Base-by-base conservation (phyloP, 2,329 filamentous ascomycete species). In the Cladorrhinum sp. region DNA sequence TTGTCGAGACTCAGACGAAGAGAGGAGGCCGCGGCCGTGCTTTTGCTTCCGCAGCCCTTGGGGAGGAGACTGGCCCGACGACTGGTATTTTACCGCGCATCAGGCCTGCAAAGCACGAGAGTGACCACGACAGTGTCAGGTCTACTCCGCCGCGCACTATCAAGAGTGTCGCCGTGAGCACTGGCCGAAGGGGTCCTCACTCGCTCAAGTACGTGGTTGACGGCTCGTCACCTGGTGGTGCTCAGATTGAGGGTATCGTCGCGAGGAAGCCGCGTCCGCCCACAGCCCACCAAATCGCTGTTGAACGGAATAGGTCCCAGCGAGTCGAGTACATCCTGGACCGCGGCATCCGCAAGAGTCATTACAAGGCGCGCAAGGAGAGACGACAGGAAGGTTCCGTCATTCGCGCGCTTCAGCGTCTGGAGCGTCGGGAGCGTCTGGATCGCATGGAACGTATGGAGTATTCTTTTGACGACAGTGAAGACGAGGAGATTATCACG, bases 271-370 rank as follows among this genome's bases (percentile, higher is more conserved):
- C 88, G 8, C 83, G 91, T 1, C 90, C 90, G 2, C 84, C 91
- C 0, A 95, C 91, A 0, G 89, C 90, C 36, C 91, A 95, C 73
- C 91, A 95, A 74, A 79, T 92, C 42, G 90, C 90, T 0, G 89
- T 95, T 1, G 90, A 92, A 73, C 84, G 87, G 59, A 92, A 93
- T 73, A 82, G 91, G 18, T 89, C 86, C 63, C 86, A 91, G 69
- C 86, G 90, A 5, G 90, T 94, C n/a, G 88, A 92, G 69, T 88
- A 92, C 68, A 90, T 92, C 56, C 82, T 95, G 16, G 88, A 91
- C 66, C 85, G 87, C n/a, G 87, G 88, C 28, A 77, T 94, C 33
- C 85, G 88, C 54, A 82, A 80, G 65, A 80, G 85, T 56, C 88
- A 92, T 69, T 84, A 86, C 70, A 79, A 79, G 59, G 82, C 86